Base-by-base conservation (phyloP, 2,329 filamentous ascomycete species). In the Pochonia chlamydosporia region DNA sequence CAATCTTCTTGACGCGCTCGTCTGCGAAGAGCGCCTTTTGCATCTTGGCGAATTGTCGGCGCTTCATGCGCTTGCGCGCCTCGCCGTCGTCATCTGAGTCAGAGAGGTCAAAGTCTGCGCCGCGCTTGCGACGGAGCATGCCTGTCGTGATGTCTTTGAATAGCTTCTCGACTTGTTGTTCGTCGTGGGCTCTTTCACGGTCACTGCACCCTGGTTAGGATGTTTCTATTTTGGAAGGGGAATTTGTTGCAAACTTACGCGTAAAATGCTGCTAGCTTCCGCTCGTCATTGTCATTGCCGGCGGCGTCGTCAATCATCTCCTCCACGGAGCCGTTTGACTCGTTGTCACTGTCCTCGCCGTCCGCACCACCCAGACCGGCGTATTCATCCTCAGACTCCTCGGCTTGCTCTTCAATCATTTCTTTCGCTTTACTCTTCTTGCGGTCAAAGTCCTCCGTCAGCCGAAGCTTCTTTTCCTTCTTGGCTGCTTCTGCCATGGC, bases 351-450 rank as follows among this genome's bases (percentile, higher is more conserved):
- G 54, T 92, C 89, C 55, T 97, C 92, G 50, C 92, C 91, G 65
- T 91, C 92, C 10, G 75, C 85, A 52, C 93, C 93, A 55, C 93
- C 93, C 9, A 99, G 75, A 4, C 93, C 93, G 33, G 91, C 92
- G 63, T 97, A 99, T 65, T 99, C 93, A 63, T 99, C 93, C 62
- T 99, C 95, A 0, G 93, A 99, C 68, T 99, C 93, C 58, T 96
- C 89, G 51, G 93, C 92, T 62, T 95, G 90, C 55, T 96, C 93
- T 54, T 97, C 81, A 31, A 99, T 76, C 78, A 96, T 87, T 21
- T 85, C 84, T 59, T 84, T 90, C 1, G 91, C 92, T 61, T 87
- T 84, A 69, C 89, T 95, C 63, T 86, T 91, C 66, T 89, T 91
- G 66, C 85, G 88, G 68, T 96, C 79, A 57, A 90, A 95, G 1